Base-by-base conservation (phyloP, 306 rosid species). In the Cotoneaster glaucophyllus region DNA sequence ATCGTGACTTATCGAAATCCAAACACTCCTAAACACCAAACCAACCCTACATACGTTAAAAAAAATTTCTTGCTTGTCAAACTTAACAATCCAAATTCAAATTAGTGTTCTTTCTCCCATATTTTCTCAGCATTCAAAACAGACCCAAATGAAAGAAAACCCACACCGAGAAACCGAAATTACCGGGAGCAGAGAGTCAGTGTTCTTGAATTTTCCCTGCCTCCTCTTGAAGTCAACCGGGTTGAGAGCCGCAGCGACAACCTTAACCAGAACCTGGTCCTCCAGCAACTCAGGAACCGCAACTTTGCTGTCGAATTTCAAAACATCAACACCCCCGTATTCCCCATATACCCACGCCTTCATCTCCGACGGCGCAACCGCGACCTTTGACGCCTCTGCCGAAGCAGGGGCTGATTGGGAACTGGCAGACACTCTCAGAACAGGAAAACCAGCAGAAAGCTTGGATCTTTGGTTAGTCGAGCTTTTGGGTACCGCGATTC, bases 131-230 rank as follows among this genome's bases (percentile, higher is more conserved):
- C 39, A 63, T 65, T 64, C 66, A 45, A 56, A 62, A 56, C 61
- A 77, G 44, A 43, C 14, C 59, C 14, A 74, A 41, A 18, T 15
- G n/a, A 12, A 73, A 71, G 59, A 57, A 69, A 19, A 73, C 10
- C n/a, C 26, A 22, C 57, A 70, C 39, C 25, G 41, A 12, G 11
- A 58, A 73, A 71, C 66, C 26, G 22, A 74, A 65, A 43, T 77
- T 25, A 92, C 98, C 91, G 97, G 96, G 79, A 95, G 97, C 24
- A 97, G 93, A 80, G 97, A 92, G 78, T 95, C 97, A 65, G 97
- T 78, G 81, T 88, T 90, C 88, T 89, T 79, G 82, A 95, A 95
- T 84, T 95, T 95, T 4, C 97, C 97, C 78, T 74, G 96, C 79
- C 93, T 85, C 70, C 97, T 86, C 85, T 95, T 95, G 73, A 73